Percentiles rank a stretch among this genome's conserved stretches.
Conservation (phyloP, 2,329 filamentous ascomycete species). For the Lasiodiplodia gonubiensis region DNA sequence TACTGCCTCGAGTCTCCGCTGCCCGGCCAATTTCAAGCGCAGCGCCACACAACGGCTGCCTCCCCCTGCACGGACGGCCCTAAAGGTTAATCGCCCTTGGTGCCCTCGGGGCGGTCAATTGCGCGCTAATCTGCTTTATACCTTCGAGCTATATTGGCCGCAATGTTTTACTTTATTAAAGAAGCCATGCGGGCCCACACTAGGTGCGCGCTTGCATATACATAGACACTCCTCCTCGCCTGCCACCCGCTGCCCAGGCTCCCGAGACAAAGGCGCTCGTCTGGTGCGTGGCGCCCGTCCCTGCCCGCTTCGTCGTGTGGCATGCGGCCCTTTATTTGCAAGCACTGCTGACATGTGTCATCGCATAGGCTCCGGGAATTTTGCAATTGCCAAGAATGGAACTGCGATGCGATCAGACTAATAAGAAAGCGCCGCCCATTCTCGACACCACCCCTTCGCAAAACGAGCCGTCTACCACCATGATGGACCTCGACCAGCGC, state of each 20-base stretch:
- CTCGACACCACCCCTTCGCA: constrained; percentile 28
- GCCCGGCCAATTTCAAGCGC: constrained; percentile 26
- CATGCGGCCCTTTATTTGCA: constrained; percentile 22
- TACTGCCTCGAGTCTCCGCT: constrained; percentile 13
- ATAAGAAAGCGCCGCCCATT: constrained; percentile 31
- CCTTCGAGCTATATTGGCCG: constrained; percentile 30
- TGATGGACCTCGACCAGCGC: constrained; percentile 37
- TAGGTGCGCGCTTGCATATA: constrained; percentile 27
- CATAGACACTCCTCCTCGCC: constrained; percentile 45
- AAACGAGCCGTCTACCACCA: constrained; percentile 28
- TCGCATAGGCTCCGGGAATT: constrained; percentile 42
- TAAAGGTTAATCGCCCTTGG: constrained; percentile 41
- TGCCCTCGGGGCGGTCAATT: constrained; percentile 40
- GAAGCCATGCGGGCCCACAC: constrained; percentile 24
- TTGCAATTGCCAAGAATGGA: constrained; percentile 48
- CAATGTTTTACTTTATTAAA: constrained; percentile 41
- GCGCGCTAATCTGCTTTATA: constrained; percentile 37
- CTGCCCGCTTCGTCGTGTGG: constrained; percentile 26
- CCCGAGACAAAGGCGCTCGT: constrained; percentile 27
- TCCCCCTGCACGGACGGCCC: constrained; percentile 39
- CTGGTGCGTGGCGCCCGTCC: constrained; percentile 24
- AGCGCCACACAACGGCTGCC: constrained; percentile 31
- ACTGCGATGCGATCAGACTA: constrained; percentile 42
- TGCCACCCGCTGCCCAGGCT: constrained; percentile 11
- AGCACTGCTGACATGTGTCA: constrained; percentile 30